Percentiles rank a stretch among this genome's conserved stretches.
These are phyloP conservation scores for Saccharum hybrid DNA, from an alignment of 202 grass and related monocot species.

Conservation along the genomic window DNA sequence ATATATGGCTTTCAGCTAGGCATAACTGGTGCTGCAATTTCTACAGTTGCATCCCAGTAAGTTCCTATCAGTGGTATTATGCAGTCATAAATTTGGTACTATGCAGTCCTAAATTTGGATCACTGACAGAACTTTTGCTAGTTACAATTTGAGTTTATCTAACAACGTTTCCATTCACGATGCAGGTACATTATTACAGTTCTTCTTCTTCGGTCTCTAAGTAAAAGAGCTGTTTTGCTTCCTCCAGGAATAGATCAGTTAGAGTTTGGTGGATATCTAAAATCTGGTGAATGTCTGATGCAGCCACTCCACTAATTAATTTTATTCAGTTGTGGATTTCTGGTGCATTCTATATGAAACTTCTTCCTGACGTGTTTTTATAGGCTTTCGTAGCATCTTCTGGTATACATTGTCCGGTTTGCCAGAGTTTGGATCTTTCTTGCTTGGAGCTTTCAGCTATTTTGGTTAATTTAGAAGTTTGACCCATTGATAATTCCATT, in stretches of 20 bases:
- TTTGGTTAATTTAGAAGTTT: conserved; percentile 11
- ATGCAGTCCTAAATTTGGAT: background rate
- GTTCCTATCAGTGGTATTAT: conserved; percentile 28
- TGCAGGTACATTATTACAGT: conserved; percentile 78
- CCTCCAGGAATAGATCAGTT: conserved; percentile 81
- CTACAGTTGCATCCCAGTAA: conserved; percentile 90
- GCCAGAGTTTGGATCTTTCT: conserved; percentile 10
- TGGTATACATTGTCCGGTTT: conserved; percentile 28
- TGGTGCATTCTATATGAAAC: conserved; percentile 8
- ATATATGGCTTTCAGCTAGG: conserved; percentile 74
- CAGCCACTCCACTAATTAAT: conserved; percentile 4
- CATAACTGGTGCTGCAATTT: conserved; percentile 80
- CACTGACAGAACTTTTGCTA: background rate
- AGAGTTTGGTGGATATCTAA: conserved; percentile 80
- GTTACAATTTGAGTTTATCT: conserved; percentile 22
- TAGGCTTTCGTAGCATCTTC: background rate
- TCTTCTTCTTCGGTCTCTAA: conserved; percentile 76
- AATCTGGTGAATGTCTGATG: conserved; percentile 74
- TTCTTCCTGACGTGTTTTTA: conserved; percentile 15
- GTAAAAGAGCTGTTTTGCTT: conserved; percentile 80
- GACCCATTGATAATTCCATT: background rate
- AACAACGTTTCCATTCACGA: conserved; percentile 17
- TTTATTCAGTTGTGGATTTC: background rate
- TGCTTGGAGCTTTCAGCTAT: background rate
- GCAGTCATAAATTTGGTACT: background rate